Base-by-base conservation (phyloP, 371 early-diverging fungal genomes). In the Cokeromyces recurvatus region DNA sequence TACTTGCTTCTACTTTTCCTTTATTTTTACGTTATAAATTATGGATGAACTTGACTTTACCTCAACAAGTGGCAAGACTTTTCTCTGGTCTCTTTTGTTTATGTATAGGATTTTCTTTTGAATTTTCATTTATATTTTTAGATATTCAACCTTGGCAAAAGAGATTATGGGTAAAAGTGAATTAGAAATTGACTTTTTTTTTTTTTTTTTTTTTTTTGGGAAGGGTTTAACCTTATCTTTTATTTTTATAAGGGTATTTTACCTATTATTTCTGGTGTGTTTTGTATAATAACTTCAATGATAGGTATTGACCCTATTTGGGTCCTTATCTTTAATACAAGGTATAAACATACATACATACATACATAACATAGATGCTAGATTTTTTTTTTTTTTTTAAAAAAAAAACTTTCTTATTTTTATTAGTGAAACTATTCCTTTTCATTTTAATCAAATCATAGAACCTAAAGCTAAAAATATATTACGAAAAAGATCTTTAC, bases 61-160 rank as follows among this genome's bases (percentile, higher is more conserved):
- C 54, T 15, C 82, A 85, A n/a, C 76, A 78, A 23, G 37, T 79
- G 10, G 59, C 74, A 14, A 59, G 85, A 19, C 32, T 76, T 6
- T 71, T 57, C 2, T 14, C 54, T 19, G 85, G 85, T 0, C 45
- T 82, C 10, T 46, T 72, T 1, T 45, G 61, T 2, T 53, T 84
- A 10, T 65, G 81, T 29, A 16, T 81, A 27, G 85, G 81, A 0
- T 79, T 84, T 46, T 62, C 79, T 1, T 41, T 76, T 0, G 77
- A 77, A 40, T 56, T 84, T 41, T 68, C 74, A 45, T 55, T 82
- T 48, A 78, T 84, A 22, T 82, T 84, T 50, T 56, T 82, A 43
- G 67, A 80, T 53, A 53, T 69, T 15, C 62, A 55, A 32, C 78
- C 80, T 9, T 71, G 74, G 55, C 65, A 67, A 21, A 41, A 62